These are phyloP conservation scores for Aspergillus heteromorphus DNA, from an alignment of 495 filamentous ascomycete species.

Conservation along the genomic window DNA sequence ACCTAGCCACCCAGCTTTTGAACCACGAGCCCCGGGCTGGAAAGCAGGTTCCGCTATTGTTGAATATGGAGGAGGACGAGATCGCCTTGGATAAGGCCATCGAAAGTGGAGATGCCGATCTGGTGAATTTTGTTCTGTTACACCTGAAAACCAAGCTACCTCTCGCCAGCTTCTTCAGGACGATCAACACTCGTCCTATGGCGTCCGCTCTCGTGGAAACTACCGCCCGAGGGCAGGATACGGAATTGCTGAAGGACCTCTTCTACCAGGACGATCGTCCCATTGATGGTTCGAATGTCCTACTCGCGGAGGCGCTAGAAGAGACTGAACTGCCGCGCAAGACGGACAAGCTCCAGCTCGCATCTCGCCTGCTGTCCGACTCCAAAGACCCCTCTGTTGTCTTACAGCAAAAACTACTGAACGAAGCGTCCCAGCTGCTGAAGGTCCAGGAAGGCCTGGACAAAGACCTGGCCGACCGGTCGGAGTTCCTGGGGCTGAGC, in stretches of 20 bases:
- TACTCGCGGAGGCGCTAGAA: conserved; percentile 72
- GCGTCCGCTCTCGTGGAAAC: conserved; percentile 88
- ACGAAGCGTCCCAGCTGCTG: conserved; percentile 74
- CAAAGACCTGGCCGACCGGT: conserved; percentile 60
- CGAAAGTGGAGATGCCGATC: conserved; percentile 89
- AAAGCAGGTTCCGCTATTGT: conserved; percentile 88
- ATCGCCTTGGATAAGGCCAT: conserved; percentile 96
- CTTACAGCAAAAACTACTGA: conserved; percentile 67
- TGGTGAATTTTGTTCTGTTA: conserved; percentile 83
- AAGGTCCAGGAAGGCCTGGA: conserved; percentile 80
- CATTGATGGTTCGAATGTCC: conserved; percentile 80
- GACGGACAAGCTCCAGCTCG: conserved; percentile 79
- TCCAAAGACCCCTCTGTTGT: conserved; percentile 64
- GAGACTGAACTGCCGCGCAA: conserved; percentile 58
- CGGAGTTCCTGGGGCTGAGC: conserved; percentile 73
- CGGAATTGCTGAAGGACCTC: conserved; percentile 83
- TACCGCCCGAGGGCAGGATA: conserved; percentile 68
- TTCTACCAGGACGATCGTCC: conserved; percentile 97
- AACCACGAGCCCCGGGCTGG: conserved; percentile 92
- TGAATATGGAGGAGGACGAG: conserved; percentile 94
- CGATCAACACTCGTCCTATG: conserved; percentile 79
- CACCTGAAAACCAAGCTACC: conserved; percentile 88
- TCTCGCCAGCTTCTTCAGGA: conserved; percentile 85
- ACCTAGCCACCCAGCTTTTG: conserved; percentile 80
- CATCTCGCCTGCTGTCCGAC: conserved; percentile 74